These are phyloP conservation scores for Monosporascus cannonballus DNA, from an alignment of 2,329 filamentous ascomycete species.

Conservation along the genomic window DNA sequence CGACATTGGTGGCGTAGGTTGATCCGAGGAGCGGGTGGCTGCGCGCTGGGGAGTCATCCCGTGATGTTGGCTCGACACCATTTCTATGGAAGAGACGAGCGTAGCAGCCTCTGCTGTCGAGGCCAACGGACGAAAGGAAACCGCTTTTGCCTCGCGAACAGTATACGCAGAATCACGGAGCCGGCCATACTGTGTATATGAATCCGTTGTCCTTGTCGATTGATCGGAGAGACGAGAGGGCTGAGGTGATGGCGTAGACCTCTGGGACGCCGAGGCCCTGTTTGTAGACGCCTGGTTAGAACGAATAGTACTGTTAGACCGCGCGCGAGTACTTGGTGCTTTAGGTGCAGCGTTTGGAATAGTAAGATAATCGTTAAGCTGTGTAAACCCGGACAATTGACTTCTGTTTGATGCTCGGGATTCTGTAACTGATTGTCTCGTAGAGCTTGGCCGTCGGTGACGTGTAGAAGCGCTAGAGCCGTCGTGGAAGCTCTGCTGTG, in stretches of 20 bases:
- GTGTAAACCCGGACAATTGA: constrained; percentile 34
- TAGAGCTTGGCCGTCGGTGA: constrained; percentile 6
- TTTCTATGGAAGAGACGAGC: constrained; percentile 10
- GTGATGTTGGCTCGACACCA: constrained; percentile 9
- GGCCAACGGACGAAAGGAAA: constrained; percentile 29
- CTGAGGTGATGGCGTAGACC: constrained; percentile 9
- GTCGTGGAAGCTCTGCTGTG: constrained; percentile 22
- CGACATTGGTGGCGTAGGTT: constrained; percentile 45
- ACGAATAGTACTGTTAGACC: constrained; percentile 16
- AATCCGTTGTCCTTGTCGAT: constrained; percentile 31
- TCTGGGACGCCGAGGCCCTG: constrained; percentile 12
- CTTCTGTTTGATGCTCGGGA: constrained; percentile 23
- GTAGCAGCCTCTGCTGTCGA: constrained; percentile 21
- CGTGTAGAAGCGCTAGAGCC: constrained; percentile 12
- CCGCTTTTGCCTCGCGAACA: constrained; percentile 33
- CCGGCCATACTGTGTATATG: constrained; percentile 22
- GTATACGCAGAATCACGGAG: constrained; percentile 25
- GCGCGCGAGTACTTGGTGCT: constrained; percentile 11
- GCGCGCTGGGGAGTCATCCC: constrained; percentile 6
- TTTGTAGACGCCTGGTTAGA: constrained; percentile 21
- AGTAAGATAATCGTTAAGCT: constrained; percentile 36
- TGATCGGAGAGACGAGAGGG: constrained; percentile 32
- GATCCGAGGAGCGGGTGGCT: constrained; percentile 25
- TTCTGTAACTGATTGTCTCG: constrained; percentile 15
- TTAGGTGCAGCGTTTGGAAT: constrained; percentile 28